Evolutionary conservation across 2,329 filamentous ascomycete species (phyloP).

Genomic region (Fusarium nematophilum): DNA sequence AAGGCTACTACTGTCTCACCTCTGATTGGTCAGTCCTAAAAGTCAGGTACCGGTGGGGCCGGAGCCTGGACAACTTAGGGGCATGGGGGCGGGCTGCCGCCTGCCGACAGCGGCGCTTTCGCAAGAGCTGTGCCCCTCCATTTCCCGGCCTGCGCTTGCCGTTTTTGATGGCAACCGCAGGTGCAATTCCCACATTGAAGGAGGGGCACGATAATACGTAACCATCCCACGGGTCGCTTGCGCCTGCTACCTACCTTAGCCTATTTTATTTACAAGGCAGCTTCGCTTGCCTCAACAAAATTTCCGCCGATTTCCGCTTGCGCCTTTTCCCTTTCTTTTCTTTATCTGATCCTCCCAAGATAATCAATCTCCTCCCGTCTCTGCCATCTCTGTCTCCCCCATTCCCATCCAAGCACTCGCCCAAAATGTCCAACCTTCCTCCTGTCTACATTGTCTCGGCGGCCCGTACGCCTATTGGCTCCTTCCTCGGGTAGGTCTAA

Average conservation of each 20-base stretch:
- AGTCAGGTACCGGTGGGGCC: constrained; percentile 40
- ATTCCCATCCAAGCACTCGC: constrained; percentile 11
- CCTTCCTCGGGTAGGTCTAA: constrained; percentile 83
- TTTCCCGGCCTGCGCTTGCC: constrained; percentile 24
- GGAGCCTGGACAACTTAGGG: constrained; percentile 16
- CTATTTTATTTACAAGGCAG: constrained; percentile 18
- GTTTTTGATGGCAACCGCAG: constrained; percentile 27
- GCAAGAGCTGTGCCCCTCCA: constrained; percentile 43
- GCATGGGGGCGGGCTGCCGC: constrained; percentile 14
- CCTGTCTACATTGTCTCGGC: constrained; percentile 96
- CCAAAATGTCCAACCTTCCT: constrained; percentile 80
- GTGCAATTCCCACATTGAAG: constrained; percentile 5
- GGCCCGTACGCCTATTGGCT: constrained; percentile 90
- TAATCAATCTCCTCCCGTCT: constrained; percentile 16
- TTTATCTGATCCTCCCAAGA: constrained; percentile 22
- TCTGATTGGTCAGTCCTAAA: constrained; percentile 13
- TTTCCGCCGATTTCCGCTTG: constrained; percentile 35
- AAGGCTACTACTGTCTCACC: constrained; percentile 12
- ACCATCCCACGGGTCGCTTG: not conserved
- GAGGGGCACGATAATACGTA: constrained; percentile 24
- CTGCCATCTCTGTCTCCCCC: constrained; percentile 20
- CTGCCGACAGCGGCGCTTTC: constrained; percentile 43
- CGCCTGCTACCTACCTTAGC: constrained; percentile 4
- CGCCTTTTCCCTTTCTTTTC: constrained; percentile 21
- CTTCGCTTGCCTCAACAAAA: constrained; percentile 34